Conservation (phyloP, 2,329 filamentous ascomycete species). For the Talaromyces piceae region DNA sequence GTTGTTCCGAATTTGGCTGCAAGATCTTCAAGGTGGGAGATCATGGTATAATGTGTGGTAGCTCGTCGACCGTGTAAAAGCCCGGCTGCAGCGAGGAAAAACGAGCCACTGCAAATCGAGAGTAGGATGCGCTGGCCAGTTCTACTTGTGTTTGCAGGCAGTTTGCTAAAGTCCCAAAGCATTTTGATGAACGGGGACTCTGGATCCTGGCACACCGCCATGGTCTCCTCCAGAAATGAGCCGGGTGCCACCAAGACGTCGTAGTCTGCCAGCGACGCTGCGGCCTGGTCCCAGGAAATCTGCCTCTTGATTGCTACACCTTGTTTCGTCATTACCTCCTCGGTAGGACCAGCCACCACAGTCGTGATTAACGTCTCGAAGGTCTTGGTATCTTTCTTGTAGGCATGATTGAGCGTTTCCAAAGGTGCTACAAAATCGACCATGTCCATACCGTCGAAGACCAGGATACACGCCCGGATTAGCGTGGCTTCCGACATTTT, state of each 20-base stretch:
- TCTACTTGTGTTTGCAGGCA: not conserved
- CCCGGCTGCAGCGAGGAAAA: slow-evolving; percentile 5
- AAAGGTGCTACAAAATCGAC: slow-evolving; percentile 4
- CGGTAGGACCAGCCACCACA: not conserved
- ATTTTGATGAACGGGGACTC: not conserved
- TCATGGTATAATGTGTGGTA: slow-evolving; percentile 3
- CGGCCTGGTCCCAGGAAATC: not conserved
- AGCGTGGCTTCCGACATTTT: not conserved
- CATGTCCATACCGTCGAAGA: slow-evolving; percentile 4
- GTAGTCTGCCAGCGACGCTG: not conserved
- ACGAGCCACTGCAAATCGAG: slow-evolving; percentile 7
- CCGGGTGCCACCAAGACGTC: not conserved
- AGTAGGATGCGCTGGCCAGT: not conserved
- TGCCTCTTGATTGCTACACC: not conserved
- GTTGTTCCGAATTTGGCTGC: not conserved
- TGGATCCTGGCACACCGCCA: not conserved
- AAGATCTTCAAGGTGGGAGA: not conserved
- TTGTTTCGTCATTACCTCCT: not conserved
- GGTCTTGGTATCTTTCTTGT: not conserved
- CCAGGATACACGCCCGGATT: slow-evolving; percentile 1
- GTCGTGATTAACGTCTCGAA: not conserved
- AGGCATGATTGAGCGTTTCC: slow-evolving; percentile 4
- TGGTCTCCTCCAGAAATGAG: not conserved
- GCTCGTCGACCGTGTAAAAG: not conserved
- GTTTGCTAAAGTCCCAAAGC: not conserved